phyloP scores from a whole-genome alignment of 2,329 filamentous ascomycete species.

The Biscogniauxia mediterranea region DNA sequence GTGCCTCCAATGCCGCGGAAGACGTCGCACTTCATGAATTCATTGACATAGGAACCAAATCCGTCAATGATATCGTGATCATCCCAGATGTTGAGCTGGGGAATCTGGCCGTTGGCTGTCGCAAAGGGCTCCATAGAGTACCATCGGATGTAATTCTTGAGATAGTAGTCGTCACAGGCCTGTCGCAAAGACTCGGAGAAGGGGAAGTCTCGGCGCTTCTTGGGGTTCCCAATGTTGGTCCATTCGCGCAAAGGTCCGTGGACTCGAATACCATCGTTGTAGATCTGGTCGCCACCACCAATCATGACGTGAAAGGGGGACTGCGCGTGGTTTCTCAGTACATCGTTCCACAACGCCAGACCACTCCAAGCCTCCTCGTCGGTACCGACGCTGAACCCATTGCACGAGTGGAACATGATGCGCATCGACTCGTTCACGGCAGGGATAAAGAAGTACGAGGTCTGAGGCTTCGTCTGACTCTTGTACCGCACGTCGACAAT shows the following conservation, averaged over 20 bases:
- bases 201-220: conserved; percentile 73
- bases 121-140: conserved; percentile 84
- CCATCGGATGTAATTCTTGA: conserved; percentile 84
- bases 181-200: conserved; percentile 78
- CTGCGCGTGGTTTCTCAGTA: conserved; percentile 75
- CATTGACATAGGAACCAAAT: conserved; percentile 88
- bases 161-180: conserved; percentile 86
- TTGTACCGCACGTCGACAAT: conserved; percentile 65
- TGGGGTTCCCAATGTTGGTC: conserved; percentile 80
- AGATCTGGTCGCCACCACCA: conserved; percentile 93
- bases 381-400: conserved; percentile 85
- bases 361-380: conserved; percentile 78
- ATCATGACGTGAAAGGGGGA: conserved; percentile 93
- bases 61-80: conserved; percentile 94
- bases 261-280: conserved; percentile 90
- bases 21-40: conserved; percentile 90
- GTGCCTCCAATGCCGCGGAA: conserved; percentile 89
- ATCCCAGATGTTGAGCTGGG: conserved; percentile 97
- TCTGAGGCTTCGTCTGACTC: conserved; percentile 52
- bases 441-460: conserved; percentile 81
- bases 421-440: conserved; percentile 86
- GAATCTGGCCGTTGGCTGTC: conserved; percentile 83
- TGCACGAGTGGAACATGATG: conserved; percentile 98
- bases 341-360: conserved; percentile 93
- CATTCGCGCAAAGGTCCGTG: conserved; percentile 77